Evolutionary conservation across 1,139 yeast genomes (phyloP), one percentile per base, ranked within the genome.

Genomic region (Suhomyces wounanorum): DNA sequence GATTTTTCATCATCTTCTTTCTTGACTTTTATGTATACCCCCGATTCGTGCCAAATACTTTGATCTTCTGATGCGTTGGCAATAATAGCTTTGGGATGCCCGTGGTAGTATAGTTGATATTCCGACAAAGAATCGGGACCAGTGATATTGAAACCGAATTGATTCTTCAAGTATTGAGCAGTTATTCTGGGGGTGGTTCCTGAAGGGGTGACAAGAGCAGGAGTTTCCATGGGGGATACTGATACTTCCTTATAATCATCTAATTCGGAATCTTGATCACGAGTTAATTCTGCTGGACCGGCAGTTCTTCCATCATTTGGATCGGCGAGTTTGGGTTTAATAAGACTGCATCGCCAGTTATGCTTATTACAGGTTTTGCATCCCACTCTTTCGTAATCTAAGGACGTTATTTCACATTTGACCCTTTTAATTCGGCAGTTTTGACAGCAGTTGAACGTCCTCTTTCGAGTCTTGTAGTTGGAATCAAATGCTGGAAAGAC

Each of bases 401-500:
- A 55, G 18, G 72, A 62, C 31, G 68, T 61, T n/a, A 73, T 64
- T 14, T 64, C 63, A 55, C 79, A 76, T 53, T 70, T 72, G 43
- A 70, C 63, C 37, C 79, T 63, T 49, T 79, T 72, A 18, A 70
- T 62, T 36, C 83, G 73, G 63, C 85, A 81, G 55, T 70, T 77
- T 49, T 70, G 72, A 59, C 85, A 81, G 52, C 84, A 82, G 58
- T 76, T 75, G 61, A 78, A 81, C 1, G 82, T 78, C 23, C 85
- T 65, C 59, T 80, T 80, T 40, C 85, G 68, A 38, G 78, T 75
- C 52, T 80, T 75, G 60, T 81, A 81, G 59, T 72, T 80, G 37
- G 75, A 72, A 61, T 81, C 75, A 61, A 81, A 81, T n/a, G 85
- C 85, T 3, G 85, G 85, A 55, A 81, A 81, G 45, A 81, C 85